Base-by-base conservation (phyloP, 2,329 filamentous ascomycete species). In the Aspergillus texensis region DNA sequence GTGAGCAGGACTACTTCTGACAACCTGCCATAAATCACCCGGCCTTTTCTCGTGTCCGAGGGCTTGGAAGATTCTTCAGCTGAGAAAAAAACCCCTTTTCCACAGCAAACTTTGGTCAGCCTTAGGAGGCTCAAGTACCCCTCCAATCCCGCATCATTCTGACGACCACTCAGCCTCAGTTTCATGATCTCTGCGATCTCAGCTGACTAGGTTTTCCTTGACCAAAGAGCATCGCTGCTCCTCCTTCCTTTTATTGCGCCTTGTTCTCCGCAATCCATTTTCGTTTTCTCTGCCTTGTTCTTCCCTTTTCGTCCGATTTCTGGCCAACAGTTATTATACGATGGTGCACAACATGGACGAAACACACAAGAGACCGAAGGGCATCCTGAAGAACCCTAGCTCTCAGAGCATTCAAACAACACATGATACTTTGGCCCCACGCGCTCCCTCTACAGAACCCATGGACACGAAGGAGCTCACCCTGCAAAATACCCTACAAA, bases 401-500 rank as follows among this genome's bases (percentile, higher is more conserved):
- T 62, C 65, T 43, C 62, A 64, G 36, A 67, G 61, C 39, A 92
- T 86, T 71, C 83, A 85, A 63, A 86, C 87, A 34, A 85, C 88
- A 24, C 83, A 79, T 71, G 62, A 77, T 69, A 57, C 76, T 66
- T 74, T 77, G 9, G 77, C 71, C 62, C 74, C 72, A 11, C 76
- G 75, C 79, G 61, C 82, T 83, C 50, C 75, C 67, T 14, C 75
- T 21, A 50, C 36, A 80, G 70, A 81, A n/a, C 82, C 70, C 77
- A 83, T 71, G 79, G 88, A 76, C 69, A 79, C 93, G 69, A 95
- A 96, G 81, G 95, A 98, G 75, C 84, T 97, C 71, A 96, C 93
- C 4, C 88, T 98, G 64, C 89, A 94, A 78, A 99, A 99, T 81
- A 99, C 95, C 0, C 88, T 97, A 66, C 88, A 92, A 76, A 99